Conservation (phyloP, 2,329 filamentous ascomycete genomes). For the Sporothrix dimorphospora region DNA sequence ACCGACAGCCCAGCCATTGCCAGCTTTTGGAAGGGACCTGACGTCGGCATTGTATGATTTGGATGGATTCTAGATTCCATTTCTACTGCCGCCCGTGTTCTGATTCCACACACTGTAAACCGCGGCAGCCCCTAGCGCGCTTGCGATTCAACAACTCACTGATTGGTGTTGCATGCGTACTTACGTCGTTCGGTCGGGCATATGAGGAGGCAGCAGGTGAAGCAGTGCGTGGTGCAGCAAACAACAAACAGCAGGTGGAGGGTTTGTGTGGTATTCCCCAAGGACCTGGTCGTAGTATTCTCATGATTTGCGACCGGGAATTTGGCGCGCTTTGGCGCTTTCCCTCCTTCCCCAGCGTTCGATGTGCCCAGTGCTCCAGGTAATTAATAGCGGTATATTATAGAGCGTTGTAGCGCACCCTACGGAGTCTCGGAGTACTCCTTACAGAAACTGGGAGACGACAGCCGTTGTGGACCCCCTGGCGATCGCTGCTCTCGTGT, state of each 20-base stretch:
- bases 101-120: constrained; percentile 6
- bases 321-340: background rate
- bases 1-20: background rate
- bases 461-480: constrained; percentile 3
- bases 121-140: too few relatives aligned
- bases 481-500: background rate
- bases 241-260: background rate
- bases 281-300: background rate
- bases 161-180: background rate
- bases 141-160: background rate
- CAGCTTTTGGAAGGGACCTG: background rate
- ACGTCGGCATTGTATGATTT: background rate
- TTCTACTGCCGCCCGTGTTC: background rate
- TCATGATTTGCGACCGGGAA: background rate
- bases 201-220: constrained; percentile 3
- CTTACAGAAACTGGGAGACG: background rate
- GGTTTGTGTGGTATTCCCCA: too few relatives aligned
- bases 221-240: background rate
- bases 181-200: background rate
- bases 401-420: too few relatives aligned
- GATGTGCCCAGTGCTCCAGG: too few relatives aligned
- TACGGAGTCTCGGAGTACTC: too few relatives aligned
- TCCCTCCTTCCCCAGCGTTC: background rate
- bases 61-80: background rate
- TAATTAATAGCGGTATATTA: too few relatives aligned